These are phyloP conservation scores for Tolypocladium pustulatum DNA, from an alignment of 2,329 filamentous ascomycete species.

Conservation along the genomic window DNA sequence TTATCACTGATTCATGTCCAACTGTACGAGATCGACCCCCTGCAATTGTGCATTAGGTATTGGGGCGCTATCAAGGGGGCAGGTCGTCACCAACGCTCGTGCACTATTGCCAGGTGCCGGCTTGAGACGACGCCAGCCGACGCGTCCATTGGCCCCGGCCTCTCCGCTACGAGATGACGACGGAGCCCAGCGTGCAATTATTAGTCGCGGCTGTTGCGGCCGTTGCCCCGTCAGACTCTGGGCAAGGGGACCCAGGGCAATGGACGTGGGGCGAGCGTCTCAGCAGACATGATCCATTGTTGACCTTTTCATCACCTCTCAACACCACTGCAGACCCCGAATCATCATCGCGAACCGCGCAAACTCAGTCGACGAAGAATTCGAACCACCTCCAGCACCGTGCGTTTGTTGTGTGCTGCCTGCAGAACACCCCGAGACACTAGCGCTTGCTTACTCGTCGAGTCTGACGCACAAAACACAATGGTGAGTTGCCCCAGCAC, in stretches of 20 bases:
- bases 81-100: not conserved
- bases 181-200: not conserved
- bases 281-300: conserved; percentile 1
- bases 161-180: not conserved
- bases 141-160: not conserved
- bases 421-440: not conserved
- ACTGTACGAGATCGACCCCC: not conserved
- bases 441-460: not conserved
- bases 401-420: not conserved
- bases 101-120: not conserved
- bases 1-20: not conserved
- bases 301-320: not conserved
- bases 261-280: not conserved
- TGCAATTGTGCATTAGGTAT: not conserved
- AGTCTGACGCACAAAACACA: conserved; percentile 13
- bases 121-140: not conserved
- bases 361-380: not conserved
- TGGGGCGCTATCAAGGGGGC: not conserved
- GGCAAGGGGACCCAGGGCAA: conserved; percentile 2
- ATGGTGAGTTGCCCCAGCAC: conserved; percentile 29
- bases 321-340: not conserved
- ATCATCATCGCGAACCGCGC: conserved; percentile 2
- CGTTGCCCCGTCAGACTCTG: conserved; percentile 24
- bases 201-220: not conserved
- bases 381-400: not conserved